phyloP scores from a whole-genome alignment of 2,329 filamentous ascomycete species.

The Diplodia corticola region DNA sequence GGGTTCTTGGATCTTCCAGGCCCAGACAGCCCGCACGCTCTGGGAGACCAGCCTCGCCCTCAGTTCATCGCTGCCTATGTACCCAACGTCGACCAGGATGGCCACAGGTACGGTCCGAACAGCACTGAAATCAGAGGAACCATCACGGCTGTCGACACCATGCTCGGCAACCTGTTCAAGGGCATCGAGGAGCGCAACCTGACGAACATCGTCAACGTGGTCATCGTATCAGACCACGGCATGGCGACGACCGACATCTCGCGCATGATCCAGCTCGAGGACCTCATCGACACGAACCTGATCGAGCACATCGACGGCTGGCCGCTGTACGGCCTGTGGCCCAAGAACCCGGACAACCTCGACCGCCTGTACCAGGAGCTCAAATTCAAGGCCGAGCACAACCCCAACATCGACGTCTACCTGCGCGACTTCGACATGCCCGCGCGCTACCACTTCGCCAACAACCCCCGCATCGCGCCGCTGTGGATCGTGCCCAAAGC shows the following conservation, averaged over 20 bases:
- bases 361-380: conserved; percentile 64
- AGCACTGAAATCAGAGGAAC: conserved; percentile 84
- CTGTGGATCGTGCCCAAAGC: conserved; percentile 91
- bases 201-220: conserved; percentile 85
- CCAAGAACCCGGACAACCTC: conserved; percentile 68
- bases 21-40: conserved; percentile 57
- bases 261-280: conserved; percentile 84
- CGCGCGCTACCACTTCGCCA: conserved; percentile 83
- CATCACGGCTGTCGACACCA: conserved; percentile 75
- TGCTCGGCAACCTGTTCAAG: conserved; percentile 74
- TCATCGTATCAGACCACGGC: conserved; percentile 96
- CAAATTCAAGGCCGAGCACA: conserved; percentile 56
- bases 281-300: conserved; percentile 74
- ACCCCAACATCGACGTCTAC: conserved; percentile 81
- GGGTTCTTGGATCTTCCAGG: conserved; percentile 84
- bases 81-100: conserved; percentile 83
- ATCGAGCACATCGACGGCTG: conserved; percentile 89
- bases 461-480: conserved; percentile 87
- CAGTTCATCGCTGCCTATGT: conserved; percentile 95
- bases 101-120: conserved; percentile 88
- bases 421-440: conserved; percentile 88
- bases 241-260: conserved; percentile 90
- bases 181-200: conserved; percentile 81
- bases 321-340: conserved; percentile 87
- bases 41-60: conserved; percentile 61